These are phyloP conservation scores for Eucalyptus dawsonii DNA, from an alignment of 345 rosid species.

Conservation along the genomic window DNA sequence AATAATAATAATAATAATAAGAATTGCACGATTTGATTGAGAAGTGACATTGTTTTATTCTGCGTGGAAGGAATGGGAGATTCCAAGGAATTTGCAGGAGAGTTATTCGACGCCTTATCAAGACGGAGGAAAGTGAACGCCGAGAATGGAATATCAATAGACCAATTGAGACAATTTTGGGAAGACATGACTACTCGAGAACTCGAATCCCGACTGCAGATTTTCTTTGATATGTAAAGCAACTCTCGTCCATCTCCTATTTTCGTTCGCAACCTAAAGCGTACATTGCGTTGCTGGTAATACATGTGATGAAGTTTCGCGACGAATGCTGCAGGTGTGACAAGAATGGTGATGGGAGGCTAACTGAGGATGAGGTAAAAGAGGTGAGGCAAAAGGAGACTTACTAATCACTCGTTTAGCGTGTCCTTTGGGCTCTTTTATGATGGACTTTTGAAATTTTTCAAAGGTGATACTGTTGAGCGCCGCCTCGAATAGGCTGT, in stretches of 20 bases:
- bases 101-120: slow-evolving; percentile 61
- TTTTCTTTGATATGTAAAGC: slow-evolving; percentile 81
- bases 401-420: not conserved
- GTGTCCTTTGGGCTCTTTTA: not conserved
- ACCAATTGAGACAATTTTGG: slow-evolving; percentile 58
- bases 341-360: slow-evolving; percentile 88
- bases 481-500: slow-evolving; percentile 79
- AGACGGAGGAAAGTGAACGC: slow-evolving; percentile 41
- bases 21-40: not conserved
- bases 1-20: too few relatives aligned
- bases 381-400: slow-evolving; percentile 30
- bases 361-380: slow-evolving; percentile 80
- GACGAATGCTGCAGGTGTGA: slow-evolving; percentile 49
- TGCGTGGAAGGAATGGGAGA: slow-evolving; percentile 66
- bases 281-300: not conserved
- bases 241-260: not conserved
- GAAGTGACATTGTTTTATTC: not conserved
- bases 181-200: slow-evolving; percentile 77
- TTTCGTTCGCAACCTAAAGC: not conserved
- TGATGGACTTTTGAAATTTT: not conserved
- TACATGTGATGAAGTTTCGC: not conserved
- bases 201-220: slow-evolving; percentile 76
- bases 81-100: slow-evolving; percentile 66
- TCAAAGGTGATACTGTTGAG: slow-evolving; percentile 62
- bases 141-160: slow-evolving; percentile 42